These are phyloP conservation scores for Sungouiella thailandica DNA, from an alignment of 805 yeast genomes.

Conservation along the genomic window DNA sequence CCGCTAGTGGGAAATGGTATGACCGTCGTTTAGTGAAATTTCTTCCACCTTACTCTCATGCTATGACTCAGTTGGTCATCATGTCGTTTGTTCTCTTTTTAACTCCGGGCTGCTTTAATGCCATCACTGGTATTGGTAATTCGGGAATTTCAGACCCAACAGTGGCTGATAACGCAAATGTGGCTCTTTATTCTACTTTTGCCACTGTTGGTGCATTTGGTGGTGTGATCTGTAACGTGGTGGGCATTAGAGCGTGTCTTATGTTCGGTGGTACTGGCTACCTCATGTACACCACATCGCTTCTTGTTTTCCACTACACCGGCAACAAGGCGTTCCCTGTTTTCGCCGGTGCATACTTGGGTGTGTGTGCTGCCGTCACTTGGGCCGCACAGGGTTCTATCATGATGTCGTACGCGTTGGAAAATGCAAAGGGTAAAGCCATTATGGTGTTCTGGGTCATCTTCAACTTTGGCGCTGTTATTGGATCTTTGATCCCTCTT, in stretches of 20 bases:
- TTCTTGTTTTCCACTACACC: constrained; percentile 43
- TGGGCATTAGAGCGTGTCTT: constrained; percentile 43
- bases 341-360: constrained; percentile 54
- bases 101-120: constrained; percentile 52
- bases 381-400: constrained; percentile 61
- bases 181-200: constrained; percentile 51
- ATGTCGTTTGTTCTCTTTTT: constrained; percentile 43
- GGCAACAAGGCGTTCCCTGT: constrained; percentile 48
- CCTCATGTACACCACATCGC: constrained; percentile 48
- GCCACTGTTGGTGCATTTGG: constrained; percentile 55
- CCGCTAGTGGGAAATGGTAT: constrained; percentile 38
- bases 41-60: constrained; percentile 33
- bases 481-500: constrained; percentile 56
- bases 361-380: constrained; percentile 48
- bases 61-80: constrained; percentile 41
- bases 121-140: constrained; percentile 48
- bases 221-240: constrained; percentile 48
- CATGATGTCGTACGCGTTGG: constrained; percentile 54
- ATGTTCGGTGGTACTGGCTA: constrained; percentile 54
- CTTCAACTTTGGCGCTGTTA: constrained; percentile 58
- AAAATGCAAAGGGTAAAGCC: constrained; percentile 47
- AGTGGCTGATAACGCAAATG: constrained; percentile 44
- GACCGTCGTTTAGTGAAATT: constrained; percentile 21
- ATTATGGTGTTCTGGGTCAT: constrained; percentile 57
- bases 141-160: constrained; percentile 35